A percentile compares a stretch with the other conserved stretches of the same genome.
These are phyloP conservation scores for Cladosporium sp. DNA, from an alignment of 2,329 filamentous ascomycete species.

Conservation along the genomic window DNA sequence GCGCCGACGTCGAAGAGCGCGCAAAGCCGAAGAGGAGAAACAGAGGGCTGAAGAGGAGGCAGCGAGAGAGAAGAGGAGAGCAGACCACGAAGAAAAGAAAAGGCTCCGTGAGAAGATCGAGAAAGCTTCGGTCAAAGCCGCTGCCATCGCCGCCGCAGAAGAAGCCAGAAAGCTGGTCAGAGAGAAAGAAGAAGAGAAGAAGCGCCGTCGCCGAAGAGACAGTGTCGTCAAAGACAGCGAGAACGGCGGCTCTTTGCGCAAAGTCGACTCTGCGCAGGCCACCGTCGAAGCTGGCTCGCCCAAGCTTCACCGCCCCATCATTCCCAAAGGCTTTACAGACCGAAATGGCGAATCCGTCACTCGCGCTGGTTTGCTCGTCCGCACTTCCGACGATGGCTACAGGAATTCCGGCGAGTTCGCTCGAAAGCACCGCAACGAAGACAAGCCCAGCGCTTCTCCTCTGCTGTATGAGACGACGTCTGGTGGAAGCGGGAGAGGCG, in stretches of 20 bases:
- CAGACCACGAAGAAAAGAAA: background rate
- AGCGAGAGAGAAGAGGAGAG: background rate
- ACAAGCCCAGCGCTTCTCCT: background rate
- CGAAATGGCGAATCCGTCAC: slow-evolving; percentile 1
- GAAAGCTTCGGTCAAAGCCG: slow-evolving; percentile 3
- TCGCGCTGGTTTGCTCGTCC: slow-evolving; percentile 6
- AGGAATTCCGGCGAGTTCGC: background rate
- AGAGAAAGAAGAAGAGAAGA: slow-evolving; percentile 4
- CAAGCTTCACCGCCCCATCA: background rate
- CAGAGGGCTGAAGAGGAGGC: background rate
- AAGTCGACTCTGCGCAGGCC: background rate
- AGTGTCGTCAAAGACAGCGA: slow-evolving; percentile 6
- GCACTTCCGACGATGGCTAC: background rate
- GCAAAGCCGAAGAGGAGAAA: slow-evolving; percentile 4
- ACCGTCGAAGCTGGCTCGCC: slow-evolving; percentile 3
- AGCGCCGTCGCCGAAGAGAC: slow-evolving; percentile 2
- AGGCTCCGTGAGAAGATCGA: background rate
- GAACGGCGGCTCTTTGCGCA: background rate
- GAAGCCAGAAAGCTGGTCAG: slow-evolving; percentile 4
- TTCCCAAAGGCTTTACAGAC: slow-evolving; percentile 1
- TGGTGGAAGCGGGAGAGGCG: background rate
- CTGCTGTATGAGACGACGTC: background rate
- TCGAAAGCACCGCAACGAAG: background rate
- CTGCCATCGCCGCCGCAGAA: slow-evolving; percentile 6
- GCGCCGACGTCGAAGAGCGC: background rate